Conservation (phyloP, 352 stramenopile species). For the Pythium monospermum region DNA sequence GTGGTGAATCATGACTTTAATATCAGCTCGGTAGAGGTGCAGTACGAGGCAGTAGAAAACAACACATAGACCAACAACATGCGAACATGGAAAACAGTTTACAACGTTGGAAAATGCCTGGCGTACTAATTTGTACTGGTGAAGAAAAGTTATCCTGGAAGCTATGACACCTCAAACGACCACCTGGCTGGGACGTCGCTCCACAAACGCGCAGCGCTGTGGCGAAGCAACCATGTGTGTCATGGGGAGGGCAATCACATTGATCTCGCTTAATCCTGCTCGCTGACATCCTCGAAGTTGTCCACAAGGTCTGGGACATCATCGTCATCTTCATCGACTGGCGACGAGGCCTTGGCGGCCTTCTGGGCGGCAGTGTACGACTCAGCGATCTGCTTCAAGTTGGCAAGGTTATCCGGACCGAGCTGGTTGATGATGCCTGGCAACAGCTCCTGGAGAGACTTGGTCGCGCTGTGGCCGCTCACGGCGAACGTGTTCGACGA, state of each 20-base stretch:
- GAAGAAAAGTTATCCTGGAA: slow-evolving; percentile 20
- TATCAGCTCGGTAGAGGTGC: too few relatives aligned
- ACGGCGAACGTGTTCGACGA: slow-evolving; percentile 98
- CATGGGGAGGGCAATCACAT: slow-evolving; percentile 5
- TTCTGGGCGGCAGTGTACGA: slow-evolving; percentile 80
- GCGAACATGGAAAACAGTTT: too few relatives aligned
- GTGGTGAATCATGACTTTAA: too few relatives aligned
- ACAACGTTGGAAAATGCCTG: slow-evolving; percentile 23
- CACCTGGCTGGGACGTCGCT: slow-evolving; percentile 21
- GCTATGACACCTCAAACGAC: slow-evolving; percentile 26
- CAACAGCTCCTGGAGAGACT: slow-evolving; percentile 96
- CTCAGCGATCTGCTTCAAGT: slow-evolving; percentile 94
- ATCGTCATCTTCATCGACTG: slow-evolving; percentile 91
- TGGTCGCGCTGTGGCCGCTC: slow-evolving; percentile 92
- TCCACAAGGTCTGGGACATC: slow-evolving; percentile 98
- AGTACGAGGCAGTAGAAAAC: too few relatives aligned
- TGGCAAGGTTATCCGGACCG: slow-evolving; percentile 95
- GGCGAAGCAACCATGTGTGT: neutral
- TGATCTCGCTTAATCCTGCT: slow-evolving; percentile 71
- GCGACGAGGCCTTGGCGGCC: slow-evolving; percentile 62
- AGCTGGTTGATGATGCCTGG: slow-evolving; percentile 98
- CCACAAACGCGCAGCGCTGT: slow-evolving; percentile 3
- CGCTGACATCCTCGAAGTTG: slow-evolving; percentile 97
- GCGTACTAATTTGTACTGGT: slow-evolving; percentile 26
- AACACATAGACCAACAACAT: too few relatives aligned